Percentiles rank a stretch among this genome's conserved stretches.
Conservation (phyloP, 768 basidiomycete genomes). For the Cytidiella melzeri region DNA sequence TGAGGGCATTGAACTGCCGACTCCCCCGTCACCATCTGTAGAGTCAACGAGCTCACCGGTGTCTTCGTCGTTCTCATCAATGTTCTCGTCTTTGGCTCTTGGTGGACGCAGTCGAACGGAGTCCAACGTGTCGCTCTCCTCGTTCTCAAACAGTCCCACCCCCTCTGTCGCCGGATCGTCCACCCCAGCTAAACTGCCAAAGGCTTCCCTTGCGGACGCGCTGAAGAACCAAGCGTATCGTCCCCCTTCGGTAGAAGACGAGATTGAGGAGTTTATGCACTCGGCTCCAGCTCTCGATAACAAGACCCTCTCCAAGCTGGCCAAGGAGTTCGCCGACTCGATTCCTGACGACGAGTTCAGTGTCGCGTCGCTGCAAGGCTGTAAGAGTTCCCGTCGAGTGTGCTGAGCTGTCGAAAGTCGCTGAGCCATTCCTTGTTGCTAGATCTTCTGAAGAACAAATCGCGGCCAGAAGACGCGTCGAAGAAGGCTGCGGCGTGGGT, state of each 20-base stretch:
- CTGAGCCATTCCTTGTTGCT: constrained; percentile 1
- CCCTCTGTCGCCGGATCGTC: constrained; percentile 2
- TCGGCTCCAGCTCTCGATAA: constrained; percentile 62
- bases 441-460: constrained; percentile 84
- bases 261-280: constrained; percentile 52
- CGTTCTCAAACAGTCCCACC: neutral
- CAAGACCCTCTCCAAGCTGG: constrained; percentile 57
- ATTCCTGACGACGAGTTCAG: constrained; percentile 86
- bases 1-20: constrained; percentile 39
- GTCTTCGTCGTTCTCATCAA: constrained; percentile 39
- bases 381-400: constrained; percentile 58
- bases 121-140: constrained; percentile 21
- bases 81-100: constrained; percentile 43
- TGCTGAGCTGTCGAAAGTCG: constrained; percentile 16
- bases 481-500: constrained; percentile 68
- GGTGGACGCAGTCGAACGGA: constrained; percentile 29
- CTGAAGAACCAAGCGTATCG: constrained; percentile 38
- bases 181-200: constrained; percentile 11
- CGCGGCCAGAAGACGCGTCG: constrained; percentile 71
- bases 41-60: constrained; percentile 30
- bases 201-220: constrained; percentile 15
- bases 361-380: constrained; percentile 87
- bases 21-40: constrained; percentile 30
- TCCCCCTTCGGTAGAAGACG: constrained; percentile 59
- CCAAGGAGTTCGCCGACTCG: constrained; percentile 71